Evolutionary conservation across 495 filamentous ascomycete species (phyloP).

Genomic region (Pyrenula aspistea): DNA sequence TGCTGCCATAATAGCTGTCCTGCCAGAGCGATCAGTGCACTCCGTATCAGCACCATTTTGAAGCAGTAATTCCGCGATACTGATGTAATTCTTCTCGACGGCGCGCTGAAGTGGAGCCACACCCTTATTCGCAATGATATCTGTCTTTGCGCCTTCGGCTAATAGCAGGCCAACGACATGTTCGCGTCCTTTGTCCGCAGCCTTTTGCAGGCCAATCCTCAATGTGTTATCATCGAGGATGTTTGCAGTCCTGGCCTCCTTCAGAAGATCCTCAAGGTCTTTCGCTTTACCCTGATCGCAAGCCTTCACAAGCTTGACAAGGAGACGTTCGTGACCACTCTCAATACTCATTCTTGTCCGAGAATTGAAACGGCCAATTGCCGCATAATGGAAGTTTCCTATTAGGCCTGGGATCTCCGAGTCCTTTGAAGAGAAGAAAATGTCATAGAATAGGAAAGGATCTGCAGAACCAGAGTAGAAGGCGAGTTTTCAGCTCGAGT

Average conservation of each 20-base stretch:
- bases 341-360: neutral
- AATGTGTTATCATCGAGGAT: neutral
- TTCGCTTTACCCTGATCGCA: neutral
- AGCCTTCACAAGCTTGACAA: neutral
- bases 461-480: no score
- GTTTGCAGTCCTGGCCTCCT: neutral
- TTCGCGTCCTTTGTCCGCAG: neutral
- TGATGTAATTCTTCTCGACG: constrained; percentile 36
- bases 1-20: constrained; percentile 48
- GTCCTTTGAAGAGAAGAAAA: no score
- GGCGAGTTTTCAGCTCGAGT: no score
- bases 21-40: constrained; percentile 30
- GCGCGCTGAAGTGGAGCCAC: constrained; percentile 34
- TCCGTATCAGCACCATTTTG: constrained; percentile 29
- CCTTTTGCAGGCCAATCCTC: constrained; percentile 1
- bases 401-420: no score
- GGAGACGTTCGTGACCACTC: neutral
- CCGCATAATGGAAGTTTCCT: no score
- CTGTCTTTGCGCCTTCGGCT: constrained; percentile 28
- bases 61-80: constrained; percentile 31
- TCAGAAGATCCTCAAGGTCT: neutral
- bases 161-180: constrained; percentile 16
- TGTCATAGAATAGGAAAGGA: no score
- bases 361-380: no score
- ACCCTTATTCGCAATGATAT: constrained; percentile 23